Evolutionary conservation across 2,329 filamentous ascomycete species (phyloP), one percentile per base, ranked within the genome.

Genomic region (Phaeosphaeria sp.): DNA sequence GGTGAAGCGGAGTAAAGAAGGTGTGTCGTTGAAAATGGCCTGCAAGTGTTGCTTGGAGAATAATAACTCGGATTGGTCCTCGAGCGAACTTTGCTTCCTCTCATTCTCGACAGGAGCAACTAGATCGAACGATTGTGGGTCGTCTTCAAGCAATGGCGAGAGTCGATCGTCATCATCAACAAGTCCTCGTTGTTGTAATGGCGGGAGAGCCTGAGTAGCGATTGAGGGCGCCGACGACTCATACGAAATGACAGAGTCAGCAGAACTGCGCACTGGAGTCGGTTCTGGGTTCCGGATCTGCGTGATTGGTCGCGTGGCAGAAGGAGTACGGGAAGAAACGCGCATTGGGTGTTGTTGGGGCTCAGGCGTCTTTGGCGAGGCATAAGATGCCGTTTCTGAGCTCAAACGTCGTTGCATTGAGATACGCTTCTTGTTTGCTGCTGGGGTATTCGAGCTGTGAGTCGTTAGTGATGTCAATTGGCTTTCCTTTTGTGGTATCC

Each of bases 31-130:
- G 62, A 92, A 89, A 27, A 92, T 90, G 25, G 83, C 79, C 43
- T 83, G 75, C 25, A 92, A 79, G 74, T 92, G 90, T 51, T 87
- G 83, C 17, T 76, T 80, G 0, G 89, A 91, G 67, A 91, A 89
- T 36, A 92, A 78, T 13, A 86, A 79, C 56, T 90, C 87, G 0
- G 88, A 86, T 45, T 86, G 83, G n/a, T 80, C 78, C 73, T 91
- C 90, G 0, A 92, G 77, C 1, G 84, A 86, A 67, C 86, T 86
- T 51, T 69, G 61, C 18, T 67, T 73, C 30, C 51, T 57, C 8
- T 53, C 55, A 47, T 75, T 53, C 60, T 61, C 45, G 61, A 76
- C 51, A 56, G 70, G 49, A 56, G 81, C 79, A 17, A 87, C 71
- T 1, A 88, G 78, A 63, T 86, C 84, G 65, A 83, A 86, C 0